Base-by-base conservation (phyloP, 192 early-diverging fungal genomes). In the Mortierella hygrophila region DNA sequence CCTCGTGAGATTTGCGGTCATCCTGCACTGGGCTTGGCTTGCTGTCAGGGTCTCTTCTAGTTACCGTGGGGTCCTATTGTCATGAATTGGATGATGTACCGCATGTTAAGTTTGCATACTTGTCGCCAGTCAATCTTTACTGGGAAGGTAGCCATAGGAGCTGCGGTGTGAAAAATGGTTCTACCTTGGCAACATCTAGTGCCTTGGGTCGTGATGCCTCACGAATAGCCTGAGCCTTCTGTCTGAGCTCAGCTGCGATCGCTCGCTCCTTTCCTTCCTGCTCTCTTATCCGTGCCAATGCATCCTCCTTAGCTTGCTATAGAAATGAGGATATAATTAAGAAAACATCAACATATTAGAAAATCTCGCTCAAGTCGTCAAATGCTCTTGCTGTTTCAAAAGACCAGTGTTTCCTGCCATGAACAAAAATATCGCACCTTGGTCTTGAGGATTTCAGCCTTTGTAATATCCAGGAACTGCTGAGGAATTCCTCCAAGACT, bases 381-480 rank as follows among this genome's bases (percentile, higher is more conserved):
- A 55, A 26, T 4, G 29, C n/a, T 10, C 6, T 20, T 35, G 26
- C 18, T 35, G 9, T 57, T 10, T 5, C 20, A 18, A 40, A 42
- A 63, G 0, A 65, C 47, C 8, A 15, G 20, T 15, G 7, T 46
- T 3, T 55, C 23, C 46, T 40, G 20, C 4, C 15, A 57, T 57
- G 11, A 15, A 37, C 47, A 38, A 76, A 20, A 76, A 38, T 65
- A 40, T 7, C 52, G 26, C 80, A 92, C 91, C 90, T 91, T 90
- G 70, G 90, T 83, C 16, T 77, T 69, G 41, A 91, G 82, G 15
- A 98, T 85, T 85, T 99, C 95, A 55, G 95, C 93, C 81, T 97
- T 97, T 85, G 98, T 97, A 44, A 92, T 85, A 55, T 96, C 97
- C 69, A 99, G 81, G 87, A 99, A 95, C 57, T 90, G 89, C 68